Conservation (phyloP, 1,139 yeast genomes). For the Yamadazyma membranifaciens region DNA sequence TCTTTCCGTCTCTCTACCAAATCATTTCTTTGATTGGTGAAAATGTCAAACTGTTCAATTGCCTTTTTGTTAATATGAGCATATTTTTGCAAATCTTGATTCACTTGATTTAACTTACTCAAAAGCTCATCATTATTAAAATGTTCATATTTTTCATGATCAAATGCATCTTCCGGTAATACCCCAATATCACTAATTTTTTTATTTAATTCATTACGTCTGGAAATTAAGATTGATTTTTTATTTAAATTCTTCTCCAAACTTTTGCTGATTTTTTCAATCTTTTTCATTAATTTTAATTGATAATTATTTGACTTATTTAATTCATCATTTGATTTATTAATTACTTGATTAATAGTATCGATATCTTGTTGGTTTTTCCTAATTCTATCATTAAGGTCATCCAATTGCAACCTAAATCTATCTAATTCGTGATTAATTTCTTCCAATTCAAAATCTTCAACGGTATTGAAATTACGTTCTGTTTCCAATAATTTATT, state of each 20-base stretch:
- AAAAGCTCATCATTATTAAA: slow-evolving; percentile 55
- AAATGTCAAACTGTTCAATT: slow-evolving; percentile 75
- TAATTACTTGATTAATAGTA: slow-evolving; percentile 31
- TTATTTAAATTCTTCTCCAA: slow-evolving; percentile 67
- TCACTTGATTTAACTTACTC: slow-evolving; percentile 52
- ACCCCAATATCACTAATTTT: slow-evolving; percentile 83
- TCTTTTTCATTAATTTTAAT: slow-evolving; percentile 47
- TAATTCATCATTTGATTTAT: slow-evolving; percentile 37
- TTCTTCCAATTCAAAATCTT: slow-evolving; percentile 42
- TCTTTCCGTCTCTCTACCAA: slow-evolving; percentile 66
- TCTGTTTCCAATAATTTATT: slow-evolving; percentile 26
- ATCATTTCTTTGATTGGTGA: slow-evolving; percentile 70
- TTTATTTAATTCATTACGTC: slow-evolving; percentile 72
- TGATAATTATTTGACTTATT: slow-evolving; percentile 59
- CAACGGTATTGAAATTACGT: slow-evolving; percentile 21
- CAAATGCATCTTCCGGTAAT: slow-evolving; percentile 81
- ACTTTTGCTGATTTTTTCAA: slow-evolving; percentile 63
- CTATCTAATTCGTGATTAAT: slow-evolving; percentile 26
- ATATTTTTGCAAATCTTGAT: slow-evolving; percentile 59
- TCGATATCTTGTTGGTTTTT: slow-evolving; percentile 21
- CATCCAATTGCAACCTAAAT: slow-evolving; percentile 23
- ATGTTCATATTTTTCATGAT: slow-evolving; percentile 36
- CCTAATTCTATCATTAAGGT: slow-evolving; percentile 20
- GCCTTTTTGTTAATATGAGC: slow-evolving; percentile 89
- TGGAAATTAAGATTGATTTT: slow-evolving; percentile 55